Base-by-base conservation (phyloP, 192 early-diverging fungal species). In the Backusella australiensis region DNA sequence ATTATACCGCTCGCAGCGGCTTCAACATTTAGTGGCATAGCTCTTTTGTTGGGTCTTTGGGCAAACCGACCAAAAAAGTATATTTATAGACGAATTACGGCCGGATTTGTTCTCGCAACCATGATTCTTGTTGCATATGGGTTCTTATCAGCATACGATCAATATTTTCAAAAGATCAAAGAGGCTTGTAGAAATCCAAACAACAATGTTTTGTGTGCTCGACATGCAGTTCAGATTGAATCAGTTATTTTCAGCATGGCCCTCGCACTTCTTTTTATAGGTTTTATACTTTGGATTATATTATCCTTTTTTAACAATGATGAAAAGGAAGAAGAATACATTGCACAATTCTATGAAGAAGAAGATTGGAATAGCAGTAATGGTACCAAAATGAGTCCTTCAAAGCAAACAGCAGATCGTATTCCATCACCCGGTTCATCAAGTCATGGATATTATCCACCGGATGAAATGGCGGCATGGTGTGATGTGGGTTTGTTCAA, bases 141-240 rank as follows among this genome's bases (percentile, higher is more conserved):
- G 14, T 69, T 69, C 35, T n/a, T 35, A 21, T 69, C 68, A 23
- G 21, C 68, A 23, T 69, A 69, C 19, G 68, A 69, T 12, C 68
- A 69, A 12, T 69, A 69, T 23, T 69, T 69, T 69, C 68, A 38
- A 69, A 69, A 41, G n/a, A 69, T 69, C 8, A 69, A 69, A 69
- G 35, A 69, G 35, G 36, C 68, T 12, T 69, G 68, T 69, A 39
- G 38, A 69, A 69, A 38, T 41, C 38, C 38, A 36, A 69, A 69
- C 38, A 69, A 69, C 38, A 69, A 39, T 41, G 23, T 69, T n/a
- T 5, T 39, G n/a, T 69, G 68, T 38, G 68, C 68, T 36, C 39
- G 68, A 21, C 68, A 69, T 69, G 68, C 68, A 36, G 68, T 69
- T 69, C 68, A 69, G 21, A 69, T 69, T 69, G 68, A 69, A 38